A percentile compares a stretch with the other conserved stretches of the same genome.
Evolutionary conservation across 2,329 filamentous ascomycete genomes (phyloP).

Genomic region (Fusarium algeriense): DNA sequence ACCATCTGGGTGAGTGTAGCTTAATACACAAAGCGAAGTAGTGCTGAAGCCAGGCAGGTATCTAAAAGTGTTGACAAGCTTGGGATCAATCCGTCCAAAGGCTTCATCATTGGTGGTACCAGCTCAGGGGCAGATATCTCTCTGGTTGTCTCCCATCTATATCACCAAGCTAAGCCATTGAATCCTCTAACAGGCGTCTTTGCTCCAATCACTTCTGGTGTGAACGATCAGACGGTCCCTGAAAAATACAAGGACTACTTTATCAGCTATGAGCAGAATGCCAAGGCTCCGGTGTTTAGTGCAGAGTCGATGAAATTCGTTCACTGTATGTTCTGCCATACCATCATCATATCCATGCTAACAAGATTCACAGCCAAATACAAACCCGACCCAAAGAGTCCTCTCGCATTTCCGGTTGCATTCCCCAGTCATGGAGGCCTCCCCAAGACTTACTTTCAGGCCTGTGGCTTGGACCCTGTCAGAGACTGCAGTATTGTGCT

Average conservation of each 20-base stretch:
- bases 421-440: constrained; percentile 36
- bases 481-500: constrained; percentile 48
- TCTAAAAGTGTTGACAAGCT: constrained; percentile 36
- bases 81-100: constrained; percentile 44
- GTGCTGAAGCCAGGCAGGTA: constrained; percentile 24
- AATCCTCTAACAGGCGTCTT: constrained; percentile 48
- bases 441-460: constrained; percentile 52
- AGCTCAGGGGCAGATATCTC: constrained; percentile 49
- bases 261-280: constrained; percentile 47
- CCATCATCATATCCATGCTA: background rate
- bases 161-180: constrained; percentile 19
- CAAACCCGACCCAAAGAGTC: constrained; percentile 41
- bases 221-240: constrained; percentile 42
- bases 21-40: background rate
- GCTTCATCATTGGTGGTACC: constrained; percentile 44
- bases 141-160: constrained; percentile 44
- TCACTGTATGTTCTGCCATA: constrained; percentile 26
- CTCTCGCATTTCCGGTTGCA: constrained; percentile 45
- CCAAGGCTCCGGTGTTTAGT: constrained; percentile 40
- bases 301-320: constrained; percentile 44
- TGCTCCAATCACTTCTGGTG: constrained; percentile 39
- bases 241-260: constrained; percentile 47
- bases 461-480: constrained; percentile 48
- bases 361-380: constrained; percentile 41
- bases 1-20: constrained; percentile 42